A percentile compares a stretch with the other conserved stretches of the same genome.
Conservation (phyloP, 176 grass and related monocot genomes). For the Oryza officinalis region DNA sequence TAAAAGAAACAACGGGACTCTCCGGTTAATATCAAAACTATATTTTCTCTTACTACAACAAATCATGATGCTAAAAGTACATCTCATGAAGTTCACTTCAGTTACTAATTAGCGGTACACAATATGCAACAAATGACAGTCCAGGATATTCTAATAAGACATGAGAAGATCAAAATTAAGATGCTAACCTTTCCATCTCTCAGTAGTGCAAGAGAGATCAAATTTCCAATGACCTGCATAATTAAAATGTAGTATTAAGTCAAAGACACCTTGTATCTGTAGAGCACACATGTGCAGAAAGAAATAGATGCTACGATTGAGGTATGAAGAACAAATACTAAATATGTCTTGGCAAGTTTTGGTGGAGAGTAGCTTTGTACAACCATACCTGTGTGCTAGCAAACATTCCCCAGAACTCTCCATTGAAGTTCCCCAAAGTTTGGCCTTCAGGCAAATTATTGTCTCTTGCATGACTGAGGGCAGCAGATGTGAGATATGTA, state of each 20-base stretch:
- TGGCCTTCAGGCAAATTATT: conserved; percentile 73
- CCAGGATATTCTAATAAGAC: background rate
- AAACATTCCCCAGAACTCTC: conserved; percentile 97
- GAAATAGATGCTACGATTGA: conserved; percentile 4
- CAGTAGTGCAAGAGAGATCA: conserved; percentile 85
- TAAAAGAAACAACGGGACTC: background rate
- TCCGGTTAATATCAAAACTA: background rate
- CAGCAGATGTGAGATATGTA: conserved; percentile 88
- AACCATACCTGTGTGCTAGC: conserved; percentile 77
- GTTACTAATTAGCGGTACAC: background rate
- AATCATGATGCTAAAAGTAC: background rate
- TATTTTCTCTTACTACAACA: background rate
- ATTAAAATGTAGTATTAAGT: conserved; percentile 33
- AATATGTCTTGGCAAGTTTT: conserved; percentile 1
- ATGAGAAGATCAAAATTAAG: background rate
- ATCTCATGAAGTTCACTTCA: conserved; percentile 8
- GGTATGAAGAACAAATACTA: conserved; percentile 13
- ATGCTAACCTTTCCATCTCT: conserved; percentile 70
- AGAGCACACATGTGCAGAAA: background rate
- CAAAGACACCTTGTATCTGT: conserved; percentile 12
- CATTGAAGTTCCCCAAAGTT: conserved; percentile 86
- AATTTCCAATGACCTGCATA: conserved; percentile 88
- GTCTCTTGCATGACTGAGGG: conserved; percentile 80
- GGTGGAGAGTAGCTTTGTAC: background rate
- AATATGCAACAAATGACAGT: background rate